A percentile compares a stretch with the other conserved stretches of the same genome.
These are phyloP conservation scores for Trifolium repens DNA, from an alignment of 306 rosid species.

Conservation along the genomic window DNA sequence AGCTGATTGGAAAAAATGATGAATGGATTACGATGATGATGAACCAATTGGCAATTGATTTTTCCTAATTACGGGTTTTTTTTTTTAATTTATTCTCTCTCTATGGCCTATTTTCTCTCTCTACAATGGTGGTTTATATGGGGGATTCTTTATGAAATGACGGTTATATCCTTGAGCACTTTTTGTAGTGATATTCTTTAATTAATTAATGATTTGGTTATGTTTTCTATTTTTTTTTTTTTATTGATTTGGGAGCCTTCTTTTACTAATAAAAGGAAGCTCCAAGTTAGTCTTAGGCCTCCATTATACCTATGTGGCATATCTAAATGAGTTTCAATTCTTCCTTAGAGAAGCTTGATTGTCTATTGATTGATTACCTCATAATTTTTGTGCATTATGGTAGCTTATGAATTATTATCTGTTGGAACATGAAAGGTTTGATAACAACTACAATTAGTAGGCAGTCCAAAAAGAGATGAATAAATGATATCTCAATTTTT, in stretches of 20 bases:
- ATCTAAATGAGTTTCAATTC: too few relatives aligned
- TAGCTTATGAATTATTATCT: too few relatives aligned
- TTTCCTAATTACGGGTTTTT: constrained; percentile 31
- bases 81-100: constrained; percentile 7
- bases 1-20: constrained; percentile 3
- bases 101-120: constrained; percentile 26
- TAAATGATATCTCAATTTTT: too few relatives aligned
- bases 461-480: too few relatives aligned
- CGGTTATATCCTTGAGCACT: neutral
- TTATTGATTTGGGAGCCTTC: neutral
- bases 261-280: too few relatives aligned
- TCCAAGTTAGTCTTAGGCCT: too few relatives aligned
- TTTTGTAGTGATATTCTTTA: neutral
- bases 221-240: neutral
- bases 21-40: constrained; percentile 15
- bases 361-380: too few relatives aligned
- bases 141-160: neutral
- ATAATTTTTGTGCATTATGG: too few relatives aligned
- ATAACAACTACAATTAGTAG: too few relatives aligned
- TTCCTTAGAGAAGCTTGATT: too few relatives aligned
- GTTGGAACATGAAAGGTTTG: too few relatives aligned
- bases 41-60: constrained; percentile 32
- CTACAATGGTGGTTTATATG: constrained; percentile 1
- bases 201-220: neutral
- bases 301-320: too few relatives aligned